Evolutionary conservation across 2,329 filamentous ascomycete species (phyloP).

Genomic region (Ceratocystis eucalypticola): DNA sequence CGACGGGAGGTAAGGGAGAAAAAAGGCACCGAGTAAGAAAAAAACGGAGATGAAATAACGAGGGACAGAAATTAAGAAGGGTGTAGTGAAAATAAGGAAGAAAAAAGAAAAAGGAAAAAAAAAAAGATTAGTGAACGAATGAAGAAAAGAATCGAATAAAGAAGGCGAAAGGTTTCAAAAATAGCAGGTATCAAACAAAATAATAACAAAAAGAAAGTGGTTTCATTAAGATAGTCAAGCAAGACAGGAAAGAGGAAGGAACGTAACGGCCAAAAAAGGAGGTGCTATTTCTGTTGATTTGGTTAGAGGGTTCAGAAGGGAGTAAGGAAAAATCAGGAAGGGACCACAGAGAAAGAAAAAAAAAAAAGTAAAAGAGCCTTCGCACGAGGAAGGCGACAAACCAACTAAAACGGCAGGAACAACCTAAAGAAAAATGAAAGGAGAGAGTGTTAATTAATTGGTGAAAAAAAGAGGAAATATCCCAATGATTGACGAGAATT

Average conservation of each 20-base stretch:
- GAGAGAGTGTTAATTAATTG: not conserved
- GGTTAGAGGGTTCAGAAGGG: not conserved
- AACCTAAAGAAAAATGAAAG: not conserved
- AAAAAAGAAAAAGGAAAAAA: constrained; percentile 1
- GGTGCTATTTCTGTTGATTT: not conserved
- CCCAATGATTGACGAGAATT: too few species aligned
- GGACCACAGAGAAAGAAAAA: too few species aligned
- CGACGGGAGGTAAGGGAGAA: not conserved
- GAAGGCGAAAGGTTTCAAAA: not conserved
- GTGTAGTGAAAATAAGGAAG: not conserved
- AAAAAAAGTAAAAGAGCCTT: too few species aligned
- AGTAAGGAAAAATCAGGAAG: constrained; percentile 12
- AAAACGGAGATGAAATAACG: not conserved
- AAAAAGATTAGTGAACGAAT: constrained; percentile 9
- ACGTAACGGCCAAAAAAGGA: not conserved
- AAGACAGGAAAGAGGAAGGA: constrained; percentile 16
- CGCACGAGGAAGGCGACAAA: too few species aligned
- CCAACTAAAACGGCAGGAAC: too few species aligned
- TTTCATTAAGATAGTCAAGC: constrained; percentile 10
- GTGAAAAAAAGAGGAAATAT: not conserved
- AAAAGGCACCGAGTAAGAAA: not conserved
- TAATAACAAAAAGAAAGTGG: constrained; percentile 8
- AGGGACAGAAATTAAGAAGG: not conserved
- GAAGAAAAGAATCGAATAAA: constrained; percentile 8
- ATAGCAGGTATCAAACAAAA: constrained; percentile 6